Evolutionary conservation across 306 rosid species (phyloP).

Genomic region (Hippophae rhamnoides): DNA sequence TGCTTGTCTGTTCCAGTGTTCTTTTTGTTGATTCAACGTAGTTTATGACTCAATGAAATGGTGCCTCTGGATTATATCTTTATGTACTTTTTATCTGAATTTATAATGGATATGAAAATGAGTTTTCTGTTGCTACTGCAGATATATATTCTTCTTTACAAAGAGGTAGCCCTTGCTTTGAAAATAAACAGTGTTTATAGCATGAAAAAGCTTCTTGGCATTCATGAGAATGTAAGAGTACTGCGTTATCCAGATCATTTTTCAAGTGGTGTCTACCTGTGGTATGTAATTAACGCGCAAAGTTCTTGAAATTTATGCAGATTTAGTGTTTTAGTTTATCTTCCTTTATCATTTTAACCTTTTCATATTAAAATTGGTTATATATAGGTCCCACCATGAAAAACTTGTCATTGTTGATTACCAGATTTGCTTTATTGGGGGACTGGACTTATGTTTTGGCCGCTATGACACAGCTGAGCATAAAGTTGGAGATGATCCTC

Average conservation of each 20-base stretch:
- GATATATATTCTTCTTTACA: constrained; percentile 94
- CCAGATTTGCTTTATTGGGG: constrained; percentile 90
- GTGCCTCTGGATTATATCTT: too few species aligned
- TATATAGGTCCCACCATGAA: constrained; percentile 95
- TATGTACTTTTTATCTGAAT: too few species aligned
- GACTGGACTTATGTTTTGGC: constrained; percentile 97
- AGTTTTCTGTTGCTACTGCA: constrained; percentile 24
- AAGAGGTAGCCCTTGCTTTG: constrained; percentile 96
- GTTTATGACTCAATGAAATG: too few species aligned
- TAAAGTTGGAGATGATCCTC: constrained; percentile 78
- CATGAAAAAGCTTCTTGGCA: constrained; percentile 82
- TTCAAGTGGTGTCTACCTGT: constrained; percentile 87
- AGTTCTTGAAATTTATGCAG: background rate
- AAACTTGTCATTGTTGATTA: constrained; percentile 93
- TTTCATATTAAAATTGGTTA: constrained; percentile 37
- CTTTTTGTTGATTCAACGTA: too few species aligned
- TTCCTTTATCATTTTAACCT: constrained; percentile 17
- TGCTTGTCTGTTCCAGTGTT: too few species aligned
- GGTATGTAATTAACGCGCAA: constrained; percentile 42
- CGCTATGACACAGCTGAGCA: constrained; percentile 94
- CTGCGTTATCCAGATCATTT: constrained; percentile 97
- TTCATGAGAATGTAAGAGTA: constrained; percentile 97
- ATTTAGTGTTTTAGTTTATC: constrained; percentile 7
- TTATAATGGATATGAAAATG: background rate
- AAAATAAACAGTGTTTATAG: constrained; percentile 94